These are phyloP conservation scores for Hanseniaspora singularis DNA, from an alignment of 805 yeast species.

Conservation along the genomic window DNA sequence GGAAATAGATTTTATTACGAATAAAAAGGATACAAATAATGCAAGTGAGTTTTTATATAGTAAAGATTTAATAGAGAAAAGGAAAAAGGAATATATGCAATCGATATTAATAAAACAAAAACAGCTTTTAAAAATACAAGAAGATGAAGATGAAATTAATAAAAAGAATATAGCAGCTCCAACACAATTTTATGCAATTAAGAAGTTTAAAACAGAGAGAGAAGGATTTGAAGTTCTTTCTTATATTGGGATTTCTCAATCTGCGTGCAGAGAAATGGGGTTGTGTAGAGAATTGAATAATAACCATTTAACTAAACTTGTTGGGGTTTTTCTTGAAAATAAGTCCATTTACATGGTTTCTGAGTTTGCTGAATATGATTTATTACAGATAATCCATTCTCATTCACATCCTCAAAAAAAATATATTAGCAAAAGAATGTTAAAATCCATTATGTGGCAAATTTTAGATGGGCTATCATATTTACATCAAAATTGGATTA, in stretches of 20 bases:
- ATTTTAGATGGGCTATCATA: slow-evolving; percentile 82
- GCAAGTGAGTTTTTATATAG: no score
- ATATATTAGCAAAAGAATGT: slow-evolving; percentile 63
- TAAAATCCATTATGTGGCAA: slow-evolving; percentile 85
- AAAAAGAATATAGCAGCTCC: background rate
- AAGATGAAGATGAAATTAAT: background rate
- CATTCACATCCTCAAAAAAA: slow-evolving; percentile 82
- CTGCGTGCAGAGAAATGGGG: slow-evolving; percentile 94
- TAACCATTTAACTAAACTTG: slow-evolving; percentile 63
- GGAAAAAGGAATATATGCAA: background rate
- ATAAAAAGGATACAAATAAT: background rate
- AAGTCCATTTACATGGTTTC: slow-evolving; percentile 89
- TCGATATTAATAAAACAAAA: background rate
- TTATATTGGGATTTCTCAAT: slow-evolving; percentile 90
- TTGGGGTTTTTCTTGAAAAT: slow-evolving; percentile 75
- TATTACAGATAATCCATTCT: slow-evolving; percentile 83
- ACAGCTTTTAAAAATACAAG: background rate
- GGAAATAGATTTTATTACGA: slow-evolving; percentile 10
- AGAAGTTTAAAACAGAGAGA: slow-evolving; percentile 87
- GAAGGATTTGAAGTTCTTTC: slow-evolving; percentile 73
- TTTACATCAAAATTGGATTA: slow-evolving; percentile 89
- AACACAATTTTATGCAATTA: slow-evolving; percentile 58
- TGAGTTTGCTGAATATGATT: slow-evolving; percentile 92
- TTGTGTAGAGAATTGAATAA: slow-evolving; percentile 78
- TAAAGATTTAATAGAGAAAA: background rate